Conservation (phyloP, 2,329 filamentous ascomycete genomes). For the Monilinia fructigena region DNA sequence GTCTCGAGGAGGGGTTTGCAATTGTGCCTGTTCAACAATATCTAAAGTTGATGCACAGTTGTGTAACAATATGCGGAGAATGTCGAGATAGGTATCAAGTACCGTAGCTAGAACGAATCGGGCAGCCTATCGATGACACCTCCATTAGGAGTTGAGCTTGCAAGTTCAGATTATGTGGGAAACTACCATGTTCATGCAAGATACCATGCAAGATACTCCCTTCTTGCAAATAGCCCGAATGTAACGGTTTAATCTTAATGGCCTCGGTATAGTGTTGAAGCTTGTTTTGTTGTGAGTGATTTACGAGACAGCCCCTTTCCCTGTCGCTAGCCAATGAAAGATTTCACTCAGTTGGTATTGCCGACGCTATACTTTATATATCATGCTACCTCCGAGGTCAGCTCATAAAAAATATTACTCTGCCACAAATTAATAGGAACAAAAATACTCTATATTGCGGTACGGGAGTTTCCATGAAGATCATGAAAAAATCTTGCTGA, state of each 20-base stretch:
- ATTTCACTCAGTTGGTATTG: background rate
- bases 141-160: background rate
- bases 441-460: background rate
- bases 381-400: conserved; percentile 4
- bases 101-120: background rate
- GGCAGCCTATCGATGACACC: background rate
- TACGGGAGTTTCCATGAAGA: background rate
- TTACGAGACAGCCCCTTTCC: background rate
- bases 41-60: background rate
- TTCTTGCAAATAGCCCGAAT: conserved; percentile 1
- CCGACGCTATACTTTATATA: conserved; percentile 11
- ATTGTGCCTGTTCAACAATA: conserved; percentile 1
- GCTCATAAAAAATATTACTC: background rate
- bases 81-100: background rate
- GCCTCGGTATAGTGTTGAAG: conserved; percentile 15
- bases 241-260: conserved; percentile 10
- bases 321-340: background rate
- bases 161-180: background rate
- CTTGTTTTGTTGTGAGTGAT: background rate
- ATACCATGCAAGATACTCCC: background rate
- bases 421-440: no score
- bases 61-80: background rate
- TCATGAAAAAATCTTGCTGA: background rate
- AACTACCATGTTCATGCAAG: background rate
- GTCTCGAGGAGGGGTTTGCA: background rate